Conservation (phyloP, 169 alveolate genomes). For the Eimeria brunetti region DNA sequence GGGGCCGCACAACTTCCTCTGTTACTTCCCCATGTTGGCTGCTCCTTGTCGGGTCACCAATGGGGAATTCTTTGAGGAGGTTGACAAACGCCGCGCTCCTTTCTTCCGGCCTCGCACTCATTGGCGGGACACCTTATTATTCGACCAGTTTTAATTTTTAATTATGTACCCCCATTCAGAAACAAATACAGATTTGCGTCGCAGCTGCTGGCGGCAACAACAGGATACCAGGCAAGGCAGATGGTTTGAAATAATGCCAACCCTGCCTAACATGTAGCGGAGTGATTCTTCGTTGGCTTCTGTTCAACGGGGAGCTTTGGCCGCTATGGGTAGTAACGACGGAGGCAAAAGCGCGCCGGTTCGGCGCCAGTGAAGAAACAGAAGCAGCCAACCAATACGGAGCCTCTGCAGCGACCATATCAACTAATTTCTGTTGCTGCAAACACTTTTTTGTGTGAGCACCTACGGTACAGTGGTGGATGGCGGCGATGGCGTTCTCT, state of each 20-base stretch:
- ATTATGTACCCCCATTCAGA: neutral
- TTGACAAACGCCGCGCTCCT: slow-evolving; percentile 86
- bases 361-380: neutral
- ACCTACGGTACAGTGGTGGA: neutral
- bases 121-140: slow-evolving; percentile 18
- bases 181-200: neutral
- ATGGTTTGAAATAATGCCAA: neutral
- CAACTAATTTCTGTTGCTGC: neutral
- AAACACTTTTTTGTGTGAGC: slow-evolving; percentile 14
- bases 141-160: neutral
- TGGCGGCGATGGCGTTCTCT: neutral
- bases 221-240: neutral
- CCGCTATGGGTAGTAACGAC: neutral
- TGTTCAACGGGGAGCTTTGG: neutral
- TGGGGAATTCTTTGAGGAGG: slow-evolving; percentile 88
- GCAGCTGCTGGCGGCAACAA: neutral
- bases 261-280: neutral
- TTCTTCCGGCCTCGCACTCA: slow-evolving; percentile 26
- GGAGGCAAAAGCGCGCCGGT: neutral
- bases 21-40: slow-evolving; percentile 88
- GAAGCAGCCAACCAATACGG: neutral
- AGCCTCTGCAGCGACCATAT: neutral
- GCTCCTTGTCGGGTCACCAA: slow-evolving; percentile 84
- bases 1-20: slow-evolving; percentile 80
- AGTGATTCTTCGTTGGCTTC: neutral